phyloP scores from a whole-genome alignment of 805 yeast genomes.

The Novakomyces olei region DNA sequence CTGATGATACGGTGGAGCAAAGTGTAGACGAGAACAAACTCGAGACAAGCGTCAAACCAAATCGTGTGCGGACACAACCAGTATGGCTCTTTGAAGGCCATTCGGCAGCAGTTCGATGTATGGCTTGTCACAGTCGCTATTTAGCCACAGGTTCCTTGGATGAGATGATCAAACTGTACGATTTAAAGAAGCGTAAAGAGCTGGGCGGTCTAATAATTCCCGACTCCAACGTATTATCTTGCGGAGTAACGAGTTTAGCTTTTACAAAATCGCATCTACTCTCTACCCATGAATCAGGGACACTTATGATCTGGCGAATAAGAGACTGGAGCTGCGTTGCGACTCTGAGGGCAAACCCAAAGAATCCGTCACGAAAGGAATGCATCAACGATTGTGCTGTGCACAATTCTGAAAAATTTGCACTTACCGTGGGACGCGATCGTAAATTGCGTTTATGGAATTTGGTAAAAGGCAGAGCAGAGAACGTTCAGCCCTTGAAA shows the following conservation, averaged over 20 bases:
- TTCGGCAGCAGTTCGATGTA: constrained; percentile 28
- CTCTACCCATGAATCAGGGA: constrained; percentile 80
- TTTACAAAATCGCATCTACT: constrained; percentile 73
- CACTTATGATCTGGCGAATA: constrained; percentile 76
- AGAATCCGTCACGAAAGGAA: constrained; percentile 18
- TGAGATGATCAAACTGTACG: constrained; percentile 85
- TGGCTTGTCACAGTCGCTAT: constrained; percentile 65
- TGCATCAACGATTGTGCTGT: constrained; percentile 58
- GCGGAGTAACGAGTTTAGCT: constrained; percentile 51
- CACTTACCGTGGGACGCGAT: constrained; percentile 73
- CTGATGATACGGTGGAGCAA: too few species aligned
- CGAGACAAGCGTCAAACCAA: constrained; percentile 14
- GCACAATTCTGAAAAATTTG: constrained; percentile 77
- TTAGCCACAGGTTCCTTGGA: constrained; percentile 88
- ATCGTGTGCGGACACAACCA: constrained; percentile 13
- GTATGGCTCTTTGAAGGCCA: background rate
- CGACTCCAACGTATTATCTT: background rate
- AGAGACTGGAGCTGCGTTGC: constrained; percentile 93
- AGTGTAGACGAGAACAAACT: constrained; percentile 2
- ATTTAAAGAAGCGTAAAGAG: constrained; percentile 80
- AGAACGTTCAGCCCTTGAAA: background rate
- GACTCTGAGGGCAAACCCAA: constrained; percentile 20
- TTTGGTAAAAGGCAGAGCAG: constrained; percentile 15
- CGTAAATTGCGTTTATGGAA: constrained; percentile 79
- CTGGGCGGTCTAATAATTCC: constrained; percentile 8